Base-by-base conservation (phyloP, 2,329 filamentous ascomycete genomes). In the Xylariaceae sp. region DNA sequence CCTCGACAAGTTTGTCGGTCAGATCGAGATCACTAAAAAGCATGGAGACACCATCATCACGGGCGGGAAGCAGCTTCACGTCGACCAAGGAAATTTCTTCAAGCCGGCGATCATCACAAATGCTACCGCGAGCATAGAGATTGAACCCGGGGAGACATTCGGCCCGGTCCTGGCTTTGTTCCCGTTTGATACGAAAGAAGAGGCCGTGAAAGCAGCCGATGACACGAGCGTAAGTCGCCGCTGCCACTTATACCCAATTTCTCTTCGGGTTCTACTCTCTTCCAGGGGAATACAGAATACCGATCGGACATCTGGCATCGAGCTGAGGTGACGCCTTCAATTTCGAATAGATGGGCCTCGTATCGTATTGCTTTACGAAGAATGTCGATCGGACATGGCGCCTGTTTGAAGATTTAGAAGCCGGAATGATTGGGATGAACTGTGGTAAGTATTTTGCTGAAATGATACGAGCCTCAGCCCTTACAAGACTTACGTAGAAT, bases 21-120 rank as follows among this genome's bases (percentile, higher is more conserved):
- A 88, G 59, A 81, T 88, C 35, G 76, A 80, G 45, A 84, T 89
- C 67, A 86, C 86, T 2, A 75, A 76, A 52, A 76, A 76, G 54
- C 76, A 80, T 41, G 86, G 86, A 2, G 87, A 81, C 1, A 79
- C 78, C 46, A 71, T 87, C 1, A 71, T 84, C 19, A 86, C 87
- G 11, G 84, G 81, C 1, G 75, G 77, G 65, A 60, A 76, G 69
- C 73, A 84, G 2, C 68, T 73, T 3, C 8, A 45, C 19, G 11
- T 31, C 9, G 29, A 12, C 43, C 9, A 31, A 8, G 43, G 43
- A 2, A 87, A 88, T 70, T 91, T 89, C 74, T 89, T 83, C 71
- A 77, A 86, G 60, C 85, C 84, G 0, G 91, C 88, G 0, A 80
- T 91, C 27, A 77, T 91, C 52, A 79, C 81, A 19, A 81, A 82